phyloP scores from a whole-genome alignment of 257 asterid genomes.

The Nicotiana tabacum region DNA sequence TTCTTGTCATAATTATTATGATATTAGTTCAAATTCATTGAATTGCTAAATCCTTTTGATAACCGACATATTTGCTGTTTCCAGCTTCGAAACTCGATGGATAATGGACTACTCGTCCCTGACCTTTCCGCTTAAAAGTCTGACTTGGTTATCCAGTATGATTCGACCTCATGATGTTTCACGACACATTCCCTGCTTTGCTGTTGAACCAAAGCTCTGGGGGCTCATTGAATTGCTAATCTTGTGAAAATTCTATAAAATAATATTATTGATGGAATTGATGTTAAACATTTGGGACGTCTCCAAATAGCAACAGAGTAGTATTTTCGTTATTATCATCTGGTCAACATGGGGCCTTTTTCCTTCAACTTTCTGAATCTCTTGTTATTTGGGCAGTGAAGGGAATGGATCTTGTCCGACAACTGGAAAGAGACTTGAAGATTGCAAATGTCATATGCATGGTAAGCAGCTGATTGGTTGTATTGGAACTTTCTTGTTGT shows the following conservation, averaged over 20 bases:
- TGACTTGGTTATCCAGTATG: not conserved
- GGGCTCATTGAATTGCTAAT: not conserved
- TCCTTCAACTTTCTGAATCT: slow-evolving; percentile 3
- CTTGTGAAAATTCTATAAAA: not conserved
- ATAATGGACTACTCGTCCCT: not conserved
- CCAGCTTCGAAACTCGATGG: not conserved
- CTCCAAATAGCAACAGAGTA: not conserved
- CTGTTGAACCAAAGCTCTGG: not conserved
- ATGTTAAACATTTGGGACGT: not conserved
- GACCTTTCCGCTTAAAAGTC: not conserved
- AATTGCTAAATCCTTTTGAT: not conserved
- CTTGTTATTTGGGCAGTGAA: slow-evolving; percentile 43
- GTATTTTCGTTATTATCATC: not conserved
- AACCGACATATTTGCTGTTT: not conserved
- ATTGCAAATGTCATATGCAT: slow-evolving; percentile 98
- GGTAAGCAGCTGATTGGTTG: slow-evolving; percentile 78
- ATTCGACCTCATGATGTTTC: not conserved
- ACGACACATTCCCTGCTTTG: not conserved
- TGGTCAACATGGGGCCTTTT: not conserved
- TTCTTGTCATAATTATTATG: not conserved
- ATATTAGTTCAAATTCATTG: not conserved
- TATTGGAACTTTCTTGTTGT: slow-evolving; percentile 11
- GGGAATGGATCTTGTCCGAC: slow-evolving; percentile 97
- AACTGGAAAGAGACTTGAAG: slow-evolving; percentile 97
- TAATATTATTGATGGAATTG: not conserved